Evolutionary conservation across 1,284 basidiomycete genomes (phyloP), one percentile per base, ranked within the genome.

Genomic region (Pholiota adiposa): DNA sequence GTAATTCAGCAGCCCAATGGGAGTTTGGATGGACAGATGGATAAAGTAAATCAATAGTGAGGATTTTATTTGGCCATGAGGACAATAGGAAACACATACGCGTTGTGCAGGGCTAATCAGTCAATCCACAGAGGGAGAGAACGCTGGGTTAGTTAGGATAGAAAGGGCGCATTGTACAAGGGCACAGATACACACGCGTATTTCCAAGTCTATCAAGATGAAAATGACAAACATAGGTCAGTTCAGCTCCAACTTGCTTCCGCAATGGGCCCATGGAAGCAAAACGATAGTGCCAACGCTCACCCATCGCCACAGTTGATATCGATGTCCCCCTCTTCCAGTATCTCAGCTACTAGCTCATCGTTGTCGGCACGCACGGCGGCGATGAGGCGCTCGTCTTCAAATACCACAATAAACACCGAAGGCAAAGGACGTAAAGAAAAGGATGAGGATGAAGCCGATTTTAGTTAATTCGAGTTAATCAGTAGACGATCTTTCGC

Each of bases 231-330:
- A 29, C 23, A 16, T 38, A 36, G 29, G 34, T 40, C n/a, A 44
- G 25, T 27, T 46, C 18, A 38, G 12, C 31, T 31, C 41, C 11
- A 44, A n/a, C n/a, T n/a, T n/a, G n/a, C n/a, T n/a, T n/a, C n/a
- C n/a, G n/a, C n/a, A n/a, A n/a, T n/a, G n/a, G n/a, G n/a, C n/a
- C n/a, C 44, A 21, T 29, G 18, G 43, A 16, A 9, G 23, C n/a
- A 25, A 16, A 38, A 38, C 29, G 59, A 61, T 62, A 65, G 60
- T 51, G 50, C 19, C 21, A 29, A 51, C 21, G 63, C 69, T 51
- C 55, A 92, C 90, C 91, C 90, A 70, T 94, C 92, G 67, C 81
- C 79, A 65, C 79, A 86, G 72, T 95, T 95, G 63, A 94, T 88
- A 70, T 94, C 85, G 63, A 86, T 86, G 14, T 69, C 69, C 5